Evolutionary conservation across 306 rosid genomes (phyloP), one percentile per base, ranked within the genome.

Genomic region (Prunus davidiana): DNA sequence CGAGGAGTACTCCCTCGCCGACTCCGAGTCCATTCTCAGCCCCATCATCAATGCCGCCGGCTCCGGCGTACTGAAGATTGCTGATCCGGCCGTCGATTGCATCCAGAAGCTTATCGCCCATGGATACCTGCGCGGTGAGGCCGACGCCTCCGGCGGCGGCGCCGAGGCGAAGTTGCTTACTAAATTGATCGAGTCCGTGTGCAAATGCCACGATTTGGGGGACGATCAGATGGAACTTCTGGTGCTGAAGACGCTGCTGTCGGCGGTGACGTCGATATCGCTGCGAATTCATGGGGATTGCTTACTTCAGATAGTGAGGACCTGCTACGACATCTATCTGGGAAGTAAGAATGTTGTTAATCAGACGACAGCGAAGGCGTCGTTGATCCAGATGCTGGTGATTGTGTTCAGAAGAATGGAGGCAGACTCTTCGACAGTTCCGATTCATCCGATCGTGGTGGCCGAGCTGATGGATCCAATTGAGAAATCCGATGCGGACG

Each of bases 341-440:
- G 92, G 88, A 15, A 96, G 98, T 76, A 96, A 92, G 76, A 91
- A 91, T 63, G 67, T 91, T 77, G 98, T 96, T 78, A 96, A 96
- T 81, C 99, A 96, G 74, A 96, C 94, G 3, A 96, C 99, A 19
- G 99, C 99, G 1, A 96, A 96, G 69, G 99, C 99, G 2, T 96
- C 99, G 6, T 47, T 96, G 91, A 84, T 96, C 84, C 99, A 96
- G 79, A 96, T 96, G 98, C 76, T 96, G 73, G 97, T 96, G 81
- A 96, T 96, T 41, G 99, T 96, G 85, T 96, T 96, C 80, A 81
- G 97, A 78, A 86, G 99, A 82, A 96, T 96, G 99, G 99, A 96
- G 80, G 99, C 99, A 0, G 99, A 96, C 69, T 96, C 99, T 4
- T 93, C 98, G 34, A 91, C 99, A 0, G 96, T 93, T 32, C 99